phyloP scores from a whole-genome alignment of 306 rosid species.

The Sophora flavescens region DNA sequence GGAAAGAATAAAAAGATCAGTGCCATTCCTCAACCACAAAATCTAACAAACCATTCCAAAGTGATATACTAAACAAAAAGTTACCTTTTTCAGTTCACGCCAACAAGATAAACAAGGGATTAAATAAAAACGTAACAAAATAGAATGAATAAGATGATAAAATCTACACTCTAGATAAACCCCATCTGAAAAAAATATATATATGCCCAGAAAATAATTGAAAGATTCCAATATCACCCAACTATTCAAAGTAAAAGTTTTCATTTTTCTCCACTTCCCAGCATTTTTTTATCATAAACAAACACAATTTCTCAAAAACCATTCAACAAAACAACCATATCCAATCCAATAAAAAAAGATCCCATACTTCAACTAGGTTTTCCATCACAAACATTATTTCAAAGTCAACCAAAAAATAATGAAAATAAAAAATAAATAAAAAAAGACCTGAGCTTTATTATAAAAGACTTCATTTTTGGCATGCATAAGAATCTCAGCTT shows the following conservation, averaged over 20 bases:
- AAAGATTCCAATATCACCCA: slow-evolving; percentile 1
- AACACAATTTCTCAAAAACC: slow-evolving; percentile 17
- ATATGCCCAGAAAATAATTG: neutral
- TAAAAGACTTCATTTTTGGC: slow-evolving; percentile 88
- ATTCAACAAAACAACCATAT: slow-evolving; percentile 19
- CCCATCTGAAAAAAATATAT: neutral
- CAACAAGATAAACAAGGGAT: neutral
- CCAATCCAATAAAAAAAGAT: neutral
- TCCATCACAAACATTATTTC: slow-evolving; percentile 21
- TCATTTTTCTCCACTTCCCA: neutral
- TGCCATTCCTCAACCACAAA: slow-evolving; percentile 1
- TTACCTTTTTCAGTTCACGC: neutral
- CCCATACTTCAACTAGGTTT: slow-evolving; percentile 1
- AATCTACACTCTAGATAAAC: slow-evolving; percentile 12
- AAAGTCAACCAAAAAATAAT: slow-evolving; percentile 21
- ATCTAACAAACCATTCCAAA: neutral
- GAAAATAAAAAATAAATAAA: slow-evolving; percentile 25
- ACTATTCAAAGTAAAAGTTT: neutral
- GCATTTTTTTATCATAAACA: slow-evolving; percentile 1
- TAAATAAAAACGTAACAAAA: slow-evolving; percentile 1
- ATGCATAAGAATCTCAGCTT: slow-evolving; percentile 98
- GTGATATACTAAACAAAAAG: neutral
- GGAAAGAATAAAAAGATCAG: slow-evolving; percentile 30
- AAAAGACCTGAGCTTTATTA: slow-evolving; percentile 87
- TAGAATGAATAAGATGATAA: slow-evolving; percentile 1